Evolutionary conservation across 2,329 filamentous ascomycete species (phyloP).

Genomic region (Scytalidium lignicola): DNA sequence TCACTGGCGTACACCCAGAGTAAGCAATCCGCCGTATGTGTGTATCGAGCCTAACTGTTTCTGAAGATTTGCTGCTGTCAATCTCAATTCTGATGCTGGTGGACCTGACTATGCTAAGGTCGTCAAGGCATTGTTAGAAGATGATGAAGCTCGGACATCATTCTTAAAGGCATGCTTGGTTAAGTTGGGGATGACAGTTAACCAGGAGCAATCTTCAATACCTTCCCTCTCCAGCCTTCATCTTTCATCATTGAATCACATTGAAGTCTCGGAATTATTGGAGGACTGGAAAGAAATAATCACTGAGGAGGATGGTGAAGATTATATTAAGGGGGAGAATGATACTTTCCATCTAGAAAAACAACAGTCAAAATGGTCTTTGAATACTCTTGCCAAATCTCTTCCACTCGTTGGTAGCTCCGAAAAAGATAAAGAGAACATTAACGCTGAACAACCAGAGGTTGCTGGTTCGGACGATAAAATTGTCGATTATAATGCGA

Average conservation of each 20-base stretch:
- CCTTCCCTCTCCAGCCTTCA: slow-evolving; percentile 80
- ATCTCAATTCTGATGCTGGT: slow-evolving; percentile 63
- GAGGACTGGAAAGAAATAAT: slow-evolving; percentile 63
- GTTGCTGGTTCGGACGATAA: slow-evolving; percentile 41
- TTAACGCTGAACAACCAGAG: slow-evolving; percentile 29
- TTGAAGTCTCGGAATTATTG: slow-evolving; percentile 64
- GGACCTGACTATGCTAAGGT: slow-evolving; percentile 66
- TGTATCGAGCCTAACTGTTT: slow-evolving; percentile 11
- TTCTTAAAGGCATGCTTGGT: slow-evolving; percentile 76
- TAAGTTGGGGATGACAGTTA: slow-evolving; percentile 79
- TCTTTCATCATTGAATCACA: slow-evolving; percentile 64
- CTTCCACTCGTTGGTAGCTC: slow-evolving; percentile 30
- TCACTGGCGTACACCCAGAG: slow-evolving; percentile 93
- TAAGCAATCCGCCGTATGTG: slow-evolving; percentile 37
- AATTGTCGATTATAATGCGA: slow-evolving; percentile 67
- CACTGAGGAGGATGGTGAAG: slow-evolving; percentile 57
- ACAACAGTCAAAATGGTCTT: slow-evolving; percentile 53
- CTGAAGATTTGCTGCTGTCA: slow-evolving; percentile 74
- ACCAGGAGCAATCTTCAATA: slow-evolving; percentile 60
- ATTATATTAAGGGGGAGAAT: slow-evolving; percentile 73
- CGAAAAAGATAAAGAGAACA: slow-evolving; percentile 8
- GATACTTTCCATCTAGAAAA: slow-evolving; percentile 79
- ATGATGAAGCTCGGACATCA: slow-evolving; percentile 63
- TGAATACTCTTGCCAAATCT: slow-evolving; percentile 49
- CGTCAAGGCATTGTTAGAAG: slow-evolving; percentile 59